Evolutionary conservation across 306 rosid species (phyloP), one percentile per base, ranked within the genome.

Genomic region (Castanea sativa): DNA sequence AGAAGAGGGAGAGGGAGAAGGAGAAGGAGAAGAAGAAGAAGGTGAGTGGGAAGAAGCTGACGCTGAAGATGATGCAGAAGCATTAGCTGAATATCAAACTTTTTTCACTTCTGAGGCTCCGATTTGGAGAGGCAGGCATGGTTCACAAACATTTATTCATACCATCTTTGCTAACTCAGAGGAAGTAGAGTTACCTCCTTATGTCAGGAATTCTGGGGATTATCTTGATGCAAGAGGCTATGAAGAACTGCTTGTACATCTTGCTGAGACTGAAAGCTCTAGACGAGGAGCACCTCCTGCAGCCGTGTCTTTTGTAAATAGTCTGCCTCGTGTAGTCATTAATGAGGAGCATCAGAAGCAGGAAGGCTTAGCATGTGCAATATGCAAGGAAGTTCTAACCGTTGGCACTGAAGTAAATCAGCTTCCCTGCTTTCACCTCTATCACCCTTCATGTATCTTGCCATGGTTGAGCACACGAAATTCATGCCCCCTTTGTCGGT

Each of bases 261-360:
- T 96, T 83, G 89, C 91, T 29, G 94, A 87, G 82, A 89, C 88
- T 69, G 93, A 89, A 85, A 88, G 75, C 88, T 79, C 89, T 21
- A 89, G 99, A 87, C 91, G 89, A 49, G 99, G 97, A 87, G 91
- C 96, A 41, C 98, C 99, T 69, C 99, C 99, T 29, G 96, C 97
- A 38, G 85, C 96, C 0, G 71, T 78, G 38, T 85, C 94, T 53
- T 86, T 81, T 25, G 91, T 90, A 81, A 84, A 79, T 41, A 87
- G 80, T 74, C 87, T 96, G 60, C 97, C 98, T 14, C 69, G 75
- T 30, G 75, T 93, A 21, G 81, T 86, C 78, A 82, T 96, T 60
- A 68, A 77, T 75, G 78, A 90, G 80, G 92, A 93, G 72, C 94
- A 89, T 49, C 84, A 80, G 81, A 88, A 93, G 82, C 86, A 88